Percentiles rank a stretch among this genome's conserved stretches.
Evolutionary conservation across 2,329 filamentous ascomycete species (phyloP).

Genomic region (Ophiostoma pallidulum): DNA sequence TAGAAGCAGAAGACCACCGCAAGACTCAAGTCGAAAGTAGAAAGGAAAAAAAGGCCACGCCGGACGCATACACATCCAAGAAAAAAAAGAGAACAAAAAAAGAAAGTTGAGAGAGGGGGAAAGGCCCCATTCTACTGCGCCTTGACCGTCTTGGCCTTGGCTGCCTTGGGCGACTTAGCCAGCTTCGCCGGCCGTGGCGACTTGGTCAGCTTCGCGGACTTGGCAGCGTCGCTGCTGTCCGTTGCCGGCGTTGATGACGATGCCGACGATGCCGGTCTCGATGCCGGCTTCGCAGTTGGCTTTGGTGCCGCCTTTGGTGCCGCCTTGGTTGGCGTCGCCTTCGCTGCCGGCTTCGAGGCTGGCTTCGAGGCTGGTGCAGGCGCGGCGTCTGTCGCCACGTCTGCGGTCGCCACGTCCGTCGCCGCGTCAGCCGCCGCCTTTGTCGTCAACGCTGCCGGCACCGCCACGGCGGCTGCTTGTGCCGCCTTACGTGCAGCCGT

Average conservation of each 20-base stretch:
- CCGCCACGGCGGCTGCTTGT: conserved; percentile 10
- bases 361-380: too few species aligned
- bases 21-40: too few species aligned
- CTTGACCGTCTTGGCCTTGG: conserved; percentile 2
- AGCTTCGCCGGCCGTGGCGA: too few species aligned
- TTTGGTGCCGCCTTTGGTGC: not conserved
- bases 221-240: not conserved
- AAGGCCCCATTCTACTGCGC: not conserved
- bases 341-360: too few species aligned
- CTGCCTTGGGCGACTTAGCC: not conserved
- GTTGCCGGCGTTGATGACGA: too few species aligned
- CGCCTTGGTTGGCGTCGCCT: not conserved
- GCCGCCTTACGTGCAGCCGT: conserved; percentile 32
- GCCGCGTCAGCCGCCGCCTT: not conserved
- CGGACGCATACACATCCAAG: conserved; percentile 4
- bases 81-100: not conserved
- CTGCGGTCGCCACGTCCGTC: too few species aligned
- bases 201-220: not conserved
- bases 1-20: too few species aligned
- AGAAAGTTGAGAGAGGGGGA: not conserved
- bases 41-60: not conserved
- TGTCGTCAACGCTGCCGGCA: not conserved
- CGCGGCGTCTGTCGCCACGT: too few species aligned
- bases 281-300: too few species aligned
- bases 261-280: too few species aligned